Evolutionary conservation across 495 filamentous ascomycete genomes (phyloP), one percentile per base, ranked within the genome.

Genomic region (Hyaloscypha finlandica): DNA sequence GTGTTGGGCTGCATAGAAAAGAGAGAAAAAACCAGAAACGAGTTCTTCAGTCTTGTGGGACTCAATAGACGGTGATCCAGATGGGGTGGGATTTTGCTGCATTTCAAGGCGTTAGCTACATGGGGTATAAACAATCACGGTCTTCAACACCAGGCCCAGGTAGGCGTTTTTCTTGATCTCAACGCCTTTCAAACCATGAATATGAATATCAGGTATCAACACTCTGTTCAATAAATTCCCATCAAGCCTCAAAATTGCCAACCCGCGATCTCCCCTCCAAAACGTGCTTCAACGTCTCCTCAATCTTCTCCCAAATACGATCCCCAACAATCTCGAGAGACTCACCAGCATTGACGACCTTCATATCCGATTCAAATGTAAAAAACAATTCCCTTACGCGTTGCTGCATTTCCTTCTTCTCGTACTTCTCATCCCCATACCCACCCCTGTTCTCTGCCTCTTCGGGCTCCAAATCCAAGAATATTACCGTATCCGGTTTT

Each of bases 1-100:
- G 96, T 98, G 83, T 84, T 97, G 31, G 96, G 95, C 29, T 91
- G 92, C 75, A 96, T 98, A 83, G 88, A 94, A 71, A 90, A 90
- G 25, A 94, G 91, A 73, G 92, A 92, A 39, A 97, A 94, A 82
- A 97, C 93, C 5, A 83, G 95, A 61, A 93, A 97, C 74, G 95
- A 99, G 78, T 99, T 98, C 74, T 77, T 97, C 72, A 94, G 87
- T 54, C 84, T 97, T 31, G 79, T 85, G 54, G 83, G 83, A 22
- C 71, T 97, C 45, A 90, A 91, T 75, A 82, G 88, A 73, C 71
- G 78, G 68, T 80, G 52, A 72, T 51, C 20, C 35, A 29, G 22
- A 58, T 31, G 8, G 37, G 60, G 11, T 2, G 55, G 39, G 9
- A 11, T 54, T 67, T 59, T 67, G 53, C 16, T 56, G 64, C 64